A percentile compares a stretch with the other conserved stretches of the same genome.
These are phyloP conservation scores for Sanghuangporus weigelae DNA, from an alignment of 1,284 basidiomycete genomes.

Conservation along the genomic window DNA sequence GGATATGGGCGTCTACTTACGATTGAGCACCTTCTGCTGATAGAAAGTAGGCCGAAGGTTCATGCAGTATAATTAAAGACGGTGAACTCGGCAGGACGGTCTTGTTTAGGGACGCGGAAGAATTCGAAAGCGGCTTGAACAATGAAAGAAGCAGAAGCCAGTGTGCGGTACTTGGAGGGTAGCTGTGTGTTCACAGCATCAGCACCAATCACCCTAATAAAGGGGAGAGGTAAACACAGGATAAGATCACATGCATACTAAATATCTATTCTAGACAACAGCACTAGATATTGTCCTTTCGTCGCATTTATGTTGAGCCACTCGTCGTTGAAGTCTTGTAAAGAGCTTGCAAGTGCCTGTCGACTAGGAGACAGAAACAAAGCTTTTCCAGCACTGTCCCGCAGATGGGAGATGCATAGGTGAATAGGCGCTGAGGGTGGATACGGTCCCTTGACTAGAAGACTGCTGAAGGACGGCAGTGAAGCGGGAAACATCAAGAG, in stretches of 20 bases:
- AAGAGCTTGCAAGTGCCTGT: conserved; percentile 32
- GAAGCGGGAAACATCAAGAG: conserved; percentile 32
- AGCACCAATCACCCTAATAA: not conserved
- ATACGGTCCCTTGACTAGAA: conserved; percentile 50
- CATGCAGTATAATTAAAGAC: conserved; percentile 55
- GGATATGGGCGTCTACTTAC: not conserved
- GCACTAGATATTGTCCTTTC: conserved; percentile 34
- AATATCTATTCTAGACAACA: conserved; percentile 45
- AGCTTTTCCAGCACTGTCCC: conserved; percentile 30
- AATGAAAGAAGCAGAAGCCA: conserved; percentile 50
- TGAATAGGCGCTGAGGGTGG: conserved; percentile 53
- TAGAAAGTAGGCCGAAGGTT: conserved; percentile 56
- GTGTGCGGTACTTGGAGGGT: conserved; percentile 58
- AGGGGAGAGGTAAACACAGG: not conserved
- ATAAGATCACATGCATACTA: conserved; percentile 38
- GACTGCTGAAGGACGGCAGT: conserved; percentile 41
- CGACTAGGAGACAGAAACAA: conserved; percentile 52
- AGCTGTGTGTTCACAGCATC: conserved; percentile 36
- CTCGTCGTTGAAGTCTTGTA: conserved; percentile 48
- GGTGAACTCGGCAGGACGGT: conserved; percentile 43
- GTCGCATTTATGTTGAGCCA: conserved; percentile 47
- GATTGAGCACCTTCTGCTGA: conserved; percentile 11
- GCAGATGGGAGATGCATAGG: conserved; percentile 44
- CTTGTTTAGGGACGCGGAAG: conserved; percentile 1
- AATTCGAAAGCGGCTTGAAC: conserved; percentile 27